Conservation (phyloP, 2,329 filamentous ascomycete species). For the Pseudogymnoascus sp. region DNA sequence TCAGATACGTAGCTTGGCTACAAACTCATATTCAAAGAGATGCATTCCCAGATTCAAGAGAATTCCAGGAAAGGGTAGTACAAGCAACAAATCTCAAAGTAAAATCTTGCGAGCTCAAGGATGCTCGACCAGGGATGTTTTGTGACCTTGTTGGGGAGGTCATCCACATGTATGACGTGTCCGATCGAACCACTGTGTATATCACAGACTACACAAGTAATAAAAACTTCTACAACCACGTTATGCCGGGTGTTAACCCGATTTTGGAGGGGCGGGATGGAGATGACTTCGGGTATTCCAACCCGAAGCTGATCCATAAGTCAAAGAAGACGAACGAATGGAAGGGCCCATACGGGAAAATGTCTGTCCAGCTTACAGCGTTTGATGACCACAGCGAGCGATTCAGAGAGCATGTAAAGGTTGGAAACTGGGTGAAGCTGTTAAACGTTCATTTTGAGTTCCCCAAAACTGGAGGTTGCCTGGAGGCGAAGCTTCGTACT, state of each 20-base stretch:
- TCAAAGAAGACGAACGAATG: slow-evolving; percentile 38
- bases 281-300: slow-evolving; percentile 49
- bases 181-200: slow-evolving; percentile 54
- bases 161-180: slow-evolving; percentile 45
- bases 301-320: slow-evolving; percentile 23
- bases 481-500: slow-evolving; percentile 67
- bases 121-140: slow-evolving; percentile 49
- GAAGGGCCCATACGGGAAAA: slow-evolving; percentile 67
- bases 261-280: slow-evolving; percentile 33
- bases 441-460: slow-evolving; percentile 66
- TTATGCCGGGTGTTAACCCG: slow-evolving; percentile 9
- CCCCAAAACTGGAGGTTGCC: slow-evolving; percentile 41
- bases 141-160: slow-evolving; percentile 67
- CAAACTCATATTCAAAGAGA: slow-evolving; percentile 34
- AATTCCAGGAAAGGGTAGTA: slow-evolving; percentile 36
- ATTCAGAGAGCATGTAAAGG: slow-evolving; percentile 47
- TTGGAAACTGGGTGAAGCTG: slow-evolving; percentile 57
- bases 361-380: slow-evolving; percentile 63
- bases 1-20: background rate
- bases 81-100: slow-evolving; percentile 39
- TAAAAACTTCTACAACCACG: slow-evolving; percentile 44
- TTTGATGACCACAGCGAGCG: slow-evolving; percentile 60
- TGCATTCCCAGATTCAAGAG: slow-evolving; percentile 34
- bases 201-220: slow-evolving; percentile 80
- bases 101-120: slow-evolving; percentile 59